These are phyloP conservation scores for Volvariella surrecta DNA, from an alignment of 1,284 basidiomycete genomes.

Conservation along the genomic window DNA sequence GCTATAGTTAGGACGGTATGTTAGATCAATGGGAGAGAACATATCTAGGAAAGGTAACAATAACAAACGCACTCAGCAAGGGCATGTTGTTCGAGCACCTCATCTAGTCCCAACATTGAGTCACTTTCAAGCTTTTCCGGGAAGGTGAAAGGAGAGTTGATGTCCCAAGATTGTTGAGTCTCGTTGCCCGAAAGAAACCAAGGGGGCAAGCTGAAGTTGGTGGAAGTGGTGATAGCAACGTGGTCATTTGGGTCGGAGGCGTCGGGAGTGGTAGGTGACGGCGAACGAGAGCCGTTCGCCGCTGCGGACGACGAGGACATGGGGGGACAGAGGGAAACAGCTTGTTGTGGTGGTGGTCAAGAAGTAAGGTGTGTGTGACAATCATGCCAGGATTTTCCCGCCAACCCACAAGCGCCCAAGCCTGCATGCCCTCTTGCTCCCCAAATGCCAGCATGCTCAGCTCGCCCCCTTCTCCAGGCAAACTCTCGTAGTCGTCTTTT, in stretches of 20 bases:
- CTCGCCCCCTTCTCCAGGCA: neutral
- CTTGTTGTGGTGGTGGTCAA: neutral
- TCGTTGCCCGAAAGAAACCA: slow-evolving; percentile 42
- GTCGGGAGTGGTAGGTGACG: slow-evolving; percentile 62
- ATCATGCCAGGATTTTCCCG: too few relatives aligned
- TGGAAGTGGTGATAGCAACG: slow-evolving; percentile 37
- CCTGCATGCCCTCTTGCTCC: too few relatives aligned
- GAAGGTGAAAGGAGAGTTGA: slow-evolving; percentile 25
- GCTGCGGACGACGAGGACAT: slow-evolving; percentile 48
- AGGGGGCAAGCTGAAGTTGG: slow-evolving; percentile 39
- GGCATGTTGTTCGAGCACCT: slow-evolving; percentile 60
- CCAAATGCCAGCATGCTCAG: neutral
- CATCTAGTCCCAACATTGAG: slow-evolving; percentile 54
- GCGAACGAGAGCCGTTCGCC: slow-evolving; percentile 55
- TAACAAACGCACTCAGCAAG: slow-evolving; percentile 65
- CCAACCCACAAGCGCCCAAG: too few relatives aligned
- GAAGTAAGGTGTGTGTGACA: neutral
- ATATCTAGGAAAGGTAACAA: slow-evolving; percentile 9
- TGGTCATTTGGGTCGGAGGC: slow-evolving; percentile 43
- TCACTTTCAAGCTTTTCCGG: slow-evolving; percentile 37
- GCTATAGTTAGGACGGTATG: slow-evolving; percentile 14
- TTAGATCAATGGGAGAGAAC: slow-evolving; percentile 11
- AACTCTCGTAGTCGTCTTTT: neutral
- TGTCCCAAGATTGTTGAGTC: slow-evolving; percentile 27
- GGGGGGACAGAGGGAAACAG: slow-evolving; percentile 8